A percentile compares a stretch with the other conserved stretches of the same genome.
Evolutionary conservation across 2,329 filamentous ascomycete genomes (phyloP).

Genomic region (Leptographium galeiforme): DNA sequence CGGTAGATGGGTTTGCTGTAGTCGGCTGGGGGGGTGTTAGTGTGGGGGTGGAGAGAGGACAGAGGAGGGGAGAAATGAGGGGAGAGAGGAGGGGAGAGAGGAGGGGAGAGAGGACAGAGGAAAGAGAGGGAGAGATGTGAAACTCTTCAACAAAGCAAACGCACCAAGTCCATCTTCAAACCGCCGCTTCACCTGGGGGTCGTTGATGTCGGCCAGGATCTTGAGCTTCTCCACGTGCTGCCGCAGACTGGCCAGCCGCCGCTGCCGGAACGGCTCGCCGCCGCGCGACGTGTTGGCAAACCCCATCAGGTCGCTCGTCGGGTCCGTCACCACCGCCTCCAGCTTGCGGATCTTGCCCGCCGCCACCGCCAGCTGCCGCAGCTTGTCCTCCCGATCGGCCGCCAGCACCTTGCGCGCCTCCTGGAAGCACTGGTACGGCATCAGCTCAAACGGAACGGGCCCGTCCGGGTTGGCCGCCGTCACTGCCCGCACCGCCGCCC

Average conservation of each 20-base stretch:
- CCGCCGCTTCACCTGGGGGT: constrained; percentile 80
- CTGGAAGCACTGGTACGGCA: constrained; percentile 97
- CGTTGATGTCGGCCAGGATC: constrained; percentile 86
- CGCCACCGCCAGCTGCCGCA: constrained; percentile 57
- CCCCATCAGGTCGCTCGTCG: neutral
- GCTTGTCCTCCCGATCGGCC: constrained; percentile 68
- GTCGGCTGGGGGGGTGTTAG: constrained; percentile 47
- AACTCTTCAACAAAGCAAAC: constrained; percentile 18
- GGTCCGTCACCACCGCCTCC: constrained; percentile 29
- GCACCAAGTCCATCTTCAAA: constrained; percentile 86
- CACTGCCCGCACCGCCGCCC: constrained; percentile 47
- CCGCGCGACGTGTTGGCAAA: constrained; percentile 45
- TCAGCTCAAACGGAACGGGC: constrained; percentile 75
- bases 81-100: neutral
- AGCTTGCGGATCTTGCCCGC: constrained; percentile 55
- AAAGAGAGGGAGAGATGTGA: no score
- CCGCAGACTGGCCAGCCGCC: constrained; percentile 55
- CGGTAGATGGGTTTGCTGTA: constrained; percentile 97
- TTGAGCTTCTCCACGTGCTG: constrained; percentile 65
- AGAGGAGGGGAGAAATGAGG: neutral
- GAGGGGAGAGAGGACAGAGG: no score
- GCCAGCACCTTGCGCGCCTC: constrained; percentile 76
- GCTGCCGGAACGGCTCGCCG: constrained; percentile 52
- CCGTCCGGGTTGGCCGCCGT: constrained; percentile 26
- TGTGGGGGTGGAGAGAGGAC: neutral